Base-by-base conservation (phyloP, 164 flowering plant species). In the Vitis riparia region DNA sequence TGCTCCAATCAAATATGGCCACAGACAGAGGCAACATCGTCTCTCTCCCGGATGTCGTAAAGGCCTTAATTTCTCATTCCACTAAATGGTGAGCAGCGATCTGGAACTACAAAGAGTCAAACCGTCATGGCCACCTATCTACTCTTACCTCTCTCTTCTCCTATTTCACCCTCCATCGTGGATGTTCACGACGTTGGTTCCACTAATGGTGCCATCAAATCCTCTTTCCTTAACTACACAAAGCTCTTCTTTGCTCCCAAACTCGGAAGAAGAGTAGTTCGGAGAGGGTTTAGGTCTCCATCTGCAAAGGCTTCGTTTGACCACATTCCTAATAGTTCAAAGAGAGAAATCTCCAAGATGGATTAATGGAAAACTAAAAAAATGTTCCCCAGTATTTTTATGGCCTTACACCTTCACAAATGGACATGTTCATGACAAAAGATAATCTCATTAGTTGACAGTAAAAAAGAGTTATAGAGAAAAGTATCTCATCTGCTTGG, bases 401-500 rank as follows among this genome's bases (percentile, higher is more conserved):
- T 75, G 99, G 98, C 55, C 95, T 95, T 51, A 56, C 75, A 67
- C 80, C 97, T 19, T 85, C 97, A 69, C 96, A 95, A 71, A 80
- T 95, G 89, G 92, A 87, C 83, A 89, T 91, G 94, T 93, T 95
- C 84, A 86, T 85, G 94, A 90, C 90, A 11, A 93, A 88, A 75
- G 92, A 91, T 80, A 90, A 77, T 77, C 97, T 92, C 15, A 63
- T 80, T 16, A 65, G 75, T 7, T 77, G 90, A 51, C 98, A 88
- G 69, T 61, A 94, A 63, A 87, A 76, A 77, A 79, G 70, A 61
- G 90, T 90, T 62, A 85, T 2, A 70, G 88, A 94, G 99, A 91
- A 84, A 75, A 92, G 77, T 76, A 86, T 94, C 67, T 84, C 97
- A 30, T 84, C 99, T n/a, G 79, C 88, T 8, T 65, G 71, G 57